phyloP scores from a whole-genome alignment of 345 rosid genomes.

The Schrenkiella parvula region DNA sequence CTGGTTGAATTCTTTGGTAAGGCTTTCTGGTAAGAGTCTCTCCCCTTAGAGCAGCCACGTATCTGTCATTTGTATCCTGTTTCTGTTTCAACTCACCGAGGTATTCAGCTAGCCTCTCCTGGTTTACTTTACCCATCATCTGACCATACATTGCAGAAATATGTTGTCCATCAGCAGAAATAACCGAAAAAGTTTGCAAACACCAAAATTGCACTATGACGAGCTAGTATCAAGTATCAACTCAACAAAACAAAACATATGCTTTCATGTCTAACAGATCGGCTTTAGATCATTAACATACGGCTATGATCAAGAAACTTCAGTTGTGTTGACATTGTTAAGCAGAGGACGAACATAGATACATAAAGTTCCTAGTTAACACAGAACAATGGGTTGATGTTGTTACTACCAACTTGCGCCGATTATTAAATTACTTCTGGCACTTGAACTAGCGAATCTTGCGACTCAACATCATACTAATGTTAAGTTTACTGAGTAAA shows the following conservation, averaged over 20 bases:
- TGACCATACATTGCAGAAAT: conserved; percentile 21
- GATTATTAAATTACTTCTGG: neutral
- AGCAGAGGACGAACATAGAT: conserved; percentile 7
- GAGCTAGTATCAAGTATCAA: neutral
- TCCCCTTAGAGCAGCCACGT: conserved; percentile 83
- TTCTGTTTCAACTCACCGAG: conserved; percentile 86
- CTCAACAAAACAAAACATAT: neutral
- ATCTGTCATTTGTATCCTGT: conserved; percentile 88
- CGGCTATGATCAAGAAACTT: neutral
- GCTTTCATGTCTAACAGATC: neutral
- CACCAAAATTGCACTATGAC: neutral
- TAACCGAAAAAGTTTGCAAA: neutral
- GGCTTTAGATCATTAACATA: neutral
- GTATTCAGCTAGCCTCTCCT: conserved; percentile 84
- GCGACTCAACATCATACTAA: neutral
- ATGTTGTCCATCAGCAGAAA: conserved; percentile 20
- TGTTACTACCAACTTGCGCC: neutral
- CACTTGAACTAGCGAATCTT: neutral
- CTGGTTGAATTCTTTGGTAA: conserved; percentile 70
- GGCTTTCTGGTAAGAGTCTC: conserved; percentile 89
- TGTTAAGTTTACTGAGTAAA: neutral
- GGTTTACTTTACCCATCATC: conserved; percentile 93
- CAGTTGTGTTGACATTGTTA: neutral
- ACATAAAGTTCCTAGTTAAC: neutral
- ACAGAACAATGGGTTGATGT: neutral